Conservation (phyloP, 2,329 filamentous ascomycete species). For the Monilinia vaccinii-corymbosi region DNA sequence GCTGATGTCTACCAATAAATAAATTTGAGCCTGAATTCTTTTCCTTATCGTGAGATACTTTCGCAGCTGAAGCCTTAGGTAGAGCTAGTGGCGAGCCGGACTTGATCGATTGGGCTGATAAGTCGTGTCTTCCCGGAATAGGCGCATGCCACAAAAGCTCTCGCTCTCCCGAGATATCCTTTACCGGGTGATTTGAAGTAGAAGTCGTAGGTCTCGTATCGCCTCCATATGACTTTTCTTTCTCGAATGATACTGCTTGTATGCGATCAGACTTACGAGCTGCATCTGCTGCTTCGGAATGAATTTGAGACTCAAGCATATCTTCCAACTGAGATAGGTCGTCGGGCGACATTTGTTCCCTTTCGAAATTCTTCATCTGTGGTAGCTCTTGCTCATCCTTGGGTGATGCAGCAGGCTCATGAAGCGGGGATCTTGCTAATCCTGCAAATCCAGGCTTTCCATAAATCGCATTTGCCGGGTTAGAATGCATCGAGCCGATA, state of each 20-base stretch:
- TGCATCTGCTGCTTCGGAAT: neutral
- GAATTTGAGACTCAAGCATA: constrained; percentile 4
- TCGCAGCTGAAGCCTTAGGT: neutral
- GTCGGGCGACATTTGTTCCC: neutral
- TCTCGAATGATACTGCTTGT: neutral
- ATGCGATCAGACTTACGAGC: neutral
- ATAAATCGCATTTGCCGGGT: neutral
- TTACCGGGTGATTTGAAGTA: neutral
- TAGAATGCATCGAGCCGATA: neutral
- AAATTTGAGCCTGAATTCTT: neutral
- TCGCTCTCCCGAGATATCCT: neutral
- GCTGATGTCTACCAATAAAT: neutral
- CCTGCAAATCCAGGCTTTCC: neutral
- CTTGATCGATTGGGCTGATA: neutral
- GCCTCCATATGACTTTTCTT: neutral
- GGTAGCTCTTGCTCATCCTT: neutral
- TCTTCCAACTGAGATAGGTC: neutral
- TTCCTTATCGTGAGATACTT: neutral
- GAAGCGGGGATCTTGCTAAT: neutral
- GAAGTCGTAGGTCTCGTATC: neutral
- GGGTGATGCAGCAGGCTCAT: neutral
- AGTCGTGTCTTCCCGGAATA: neutral
- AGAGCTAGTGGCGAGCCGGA: neutral
- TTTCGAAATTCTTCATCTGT: constrained; percentile 1
- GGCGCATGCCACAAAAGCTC: constrained; percentile 1